These are phyloP conservation scores for Zopfia rhizophila DNA, from an alignment of 2,329 filamentous ascomycete species.

Conservation along the genomic window DNA sequence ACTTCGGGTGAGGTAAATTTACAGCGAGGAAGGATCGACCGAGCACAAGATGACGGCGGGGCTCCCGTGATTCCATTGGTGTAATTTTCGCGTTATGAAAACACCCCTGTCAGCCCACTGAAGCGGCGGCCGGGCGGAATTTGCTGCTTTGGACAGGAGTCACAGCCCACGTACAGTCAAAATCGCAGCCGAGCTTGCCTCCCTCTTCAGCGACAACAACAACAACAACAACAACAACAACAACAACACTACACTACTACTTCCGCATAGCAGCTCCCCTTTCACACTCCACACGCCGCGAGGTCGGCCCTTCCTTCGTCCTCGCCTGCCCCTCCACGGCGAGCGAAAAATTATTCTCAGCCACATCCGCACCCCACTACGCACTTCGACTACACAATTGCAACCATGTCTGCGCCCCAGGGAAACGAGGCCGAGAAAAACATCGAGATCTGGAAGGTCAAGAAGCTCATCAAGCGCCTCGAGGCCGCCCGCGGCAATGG, in stretches of 20 bases:
- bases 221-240: neutral
- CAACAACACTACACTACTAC: too few species aligned
- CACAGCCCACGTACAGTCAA: too few species aligned
- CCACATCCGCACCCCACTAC: conserved; percentile 19
- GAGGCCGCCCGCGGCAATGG: conserved; percentile 98
- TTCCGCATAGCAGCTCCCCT: conserved; percentile 27
- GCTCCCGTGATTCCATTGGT: too few species aligned
- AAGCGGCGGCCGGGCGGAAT: too few species aligned
- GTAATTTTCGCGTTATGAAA: too few species aligned
- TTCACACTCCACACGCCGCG: conserved; percentile 22
- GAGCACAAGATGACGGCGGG: too few species aligned
- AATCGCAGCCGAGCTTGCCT: too few species aligned
- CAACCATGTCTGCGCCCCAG: conserved; percentile 60
- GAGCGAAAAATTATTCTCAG: conserved; percentile 22
- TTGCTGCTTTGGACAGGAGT: too few species aligned
- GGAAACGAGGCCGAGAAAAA: conserved; percentile 98
- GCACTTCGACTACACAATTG: conserved; percentile 22
- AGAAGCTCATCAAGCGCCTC: conserved; percentile 99
- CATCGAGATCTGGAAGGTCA: conserved; percentile 94
- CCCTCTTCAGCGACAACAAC: neutral
- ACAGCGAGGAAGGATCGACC: too few species aligned
- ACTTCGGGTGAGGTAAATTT: too few species aligned
- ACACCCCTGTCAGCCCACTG: too few species aligned
- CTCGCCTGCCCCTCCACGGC: conserved; percentile 21
- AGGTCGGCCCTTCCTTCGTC: conserved; percentile 25